Conservation (phyloP, 352 stramenopile genomes). For the Lagenidium sp. region DNA sequence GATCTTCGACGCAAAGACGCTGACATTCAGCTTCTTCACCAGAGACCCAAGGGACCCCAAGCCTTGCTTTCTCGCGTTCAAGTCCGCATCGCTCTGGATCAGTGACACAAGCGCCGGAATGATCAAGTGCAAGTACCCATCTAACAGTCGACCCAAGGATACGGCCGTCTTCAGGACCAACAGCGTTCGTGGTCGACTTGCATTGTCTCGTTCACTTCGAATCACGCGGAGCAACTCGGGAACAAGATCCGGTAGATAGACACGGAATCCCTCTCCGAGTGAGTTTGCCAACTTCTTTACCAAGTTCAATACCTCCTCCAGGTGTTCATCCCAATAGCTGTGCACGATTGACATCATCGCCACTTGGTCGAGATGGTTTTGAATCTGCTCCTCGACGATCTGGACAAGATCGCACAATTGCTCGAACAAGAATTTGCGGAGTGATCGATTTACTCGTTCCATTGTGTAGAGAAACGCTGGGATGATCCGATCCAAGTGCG, state of each 20-base stretch:
- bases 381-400: conserved; percentile 96
- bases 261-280: conserved; percentile 77
- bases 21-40: conserved; percentile 87
- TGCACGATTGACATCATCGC: conserved; percentile 77
- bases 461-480: conserved; percentile 95
- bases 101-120: conserved; percentile 74
- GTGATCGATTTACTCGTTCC: conserved; percentile 73
- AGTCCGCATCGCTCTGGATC: conserved; percentile 76
- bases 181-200: conserved; percentile 55
- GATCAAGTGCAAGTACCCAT: conserved; percentile 82
- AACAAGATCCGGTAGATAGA: conserved; percentile 85
- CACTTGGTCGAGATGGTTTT: conserved; percentile 80
- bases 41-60: conserved; percentile 74
- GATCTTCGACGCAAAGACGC: conserved; percentile 84
- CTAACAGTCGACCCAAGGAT: conserved; percentile 59
- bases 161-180: conserved; percentile 75
- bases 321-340: conserved; percentile 88
- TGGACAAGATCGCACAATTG: conserved; percentile 94
- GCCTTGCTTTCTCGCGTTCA: conserved; percentile 75
- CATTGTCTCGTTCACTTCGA: conserved; percentile 61
- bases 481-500: conserved; percentile 96
- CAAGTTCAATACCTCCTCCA: conserved; percentile 96
- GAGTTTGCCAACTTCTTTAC: conserved; percentile 90
- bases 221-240: conserved; percentile 85
- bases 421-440: conserved; percentile 94